Evolutionary conservation across 768 basidiomycete species (phyloP), one percentile per base, ranked within the genome.

Genomic region (Rhizopogon vinicolor): DNA sequence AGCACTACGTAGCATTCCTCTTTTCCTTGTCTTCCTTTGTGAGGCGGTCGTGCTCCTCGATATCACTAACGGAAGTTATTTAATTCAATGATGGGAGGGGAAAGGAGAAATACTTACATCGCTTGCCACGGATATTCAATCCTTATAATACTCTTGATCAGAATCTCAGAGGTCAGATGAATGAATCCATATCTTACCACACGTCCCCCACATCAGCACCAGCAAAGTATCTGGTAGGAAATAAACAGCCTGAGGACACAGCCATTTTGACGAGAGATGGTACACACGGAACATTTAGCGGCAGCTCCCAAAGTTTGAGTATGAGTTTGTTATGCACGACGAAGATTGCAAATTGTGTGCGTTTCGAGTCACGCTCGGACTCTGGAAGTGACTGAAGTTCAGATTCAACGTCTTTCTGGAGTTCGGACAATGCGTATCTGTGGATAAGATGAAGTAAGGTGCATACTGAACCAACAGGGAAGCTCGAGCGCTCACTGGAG

Each of bases 281-380:
- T 25, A 72, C 83, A 66, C 66, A 91, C 89, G 78, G 81, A 25
- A 79, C 76, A 56, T 82, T 81, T 2, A 75, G 62, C 2, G 93
- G 90, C 40, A 99, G 72, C 45, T 82, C 72, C 28, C 84, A 94
- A 37, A 85, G 67, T 74, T 99, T 99, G 31, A 78, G 75, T 73
- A 97, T 98, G 58, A 85, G 76, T 75, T 98, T 98, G 77, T 94
- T 92, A 72, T 94, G 91, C 25, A 95, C 91, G 45, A 98, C 97
- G 65, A 98, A 99, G 59, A 98, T 77, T 1, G 83, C 95, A 58
- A 99, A 93, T 68, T 89, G 77, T 28, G 96, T 94, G 57, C 82
- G 80, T 18, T 85, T 72, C 1, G 79, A 80, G n/a, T 87, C 83
- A 51, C 87, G 86, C 61, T 94, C 86, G n/a, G 80, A 70, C 68